These are phyloP conservation scores for Cyberlindnera mississippiensis DNA, from an alignment of 805 yeast species.

Conservation along the genomic window DNA sequence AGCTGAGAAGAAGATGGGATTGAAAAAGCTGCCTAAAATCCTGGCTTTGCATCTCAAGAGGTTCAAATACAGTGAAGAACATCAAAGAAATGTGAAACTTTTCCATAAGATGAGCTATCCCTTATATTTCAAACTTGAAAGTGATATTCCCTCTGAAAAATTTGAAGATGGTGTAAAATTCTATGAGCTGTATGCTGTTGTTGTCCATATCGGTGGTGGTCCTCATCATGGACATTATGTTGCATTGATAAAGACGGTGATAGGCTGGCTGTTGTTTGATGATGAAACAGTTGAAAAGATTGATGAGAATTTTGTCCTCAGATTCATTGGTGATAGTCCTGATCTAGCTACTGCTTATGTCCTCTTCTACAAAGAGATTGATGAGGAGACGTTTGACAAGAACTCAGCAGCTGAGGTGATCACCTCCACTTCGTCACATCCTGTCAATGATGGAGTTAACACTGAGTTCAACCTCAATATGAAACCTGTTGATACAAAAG, in stretches of 20 bases:
- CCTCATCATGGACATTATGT: slow-evolving; percentile 98
- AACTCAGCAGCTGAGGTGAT: background rate
- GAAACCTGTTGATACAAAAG: slow-evolving; percentile 5
- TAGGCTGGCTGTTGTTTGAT: slow-evolving; percentile 83
- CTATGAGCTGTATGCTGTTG: slow-evolving; percentile 81
- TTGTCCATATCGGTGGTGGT: slow-evolving; percentile 95
- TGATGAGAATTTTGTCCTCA: slow-evolving; percentile 74
- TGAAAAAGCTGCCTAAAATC: slow-evolving; percentile 72
- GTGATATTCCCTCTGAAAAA: slow-evolving; percentile 53
- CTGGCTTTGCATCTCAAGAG: slow-evolving; percentile 84
- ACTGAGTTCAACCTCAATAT: slow-evolving; percentile 13
- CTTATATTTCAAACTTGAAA: slow-evolving; percentile 49
- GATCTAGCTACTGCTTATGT: slow-evolving; percentile 92
- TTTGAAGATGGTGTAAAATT: slow-evolving; percentile 44
- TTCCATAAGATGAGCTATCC: slow-evolving; percentile 86
- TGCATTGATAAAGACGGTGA: slow-evolving; percentile 75
- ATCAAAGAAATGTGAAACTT: slow-evolving; percentile 77
- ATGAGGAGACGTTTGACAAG: slow-evolving; percentile 32
- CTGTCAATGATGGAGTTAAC: slow-evolving; percentile 9
- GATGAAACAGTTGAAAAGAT: slow-evolving; percentile 93
- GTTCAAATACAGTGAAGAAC: slow-evolving; percentile 83
- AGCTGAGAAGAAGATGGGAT: slow-evolving; percentile 84
- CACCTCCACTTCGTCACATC: background rate
- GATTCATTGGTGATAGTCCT: slow-evolving; percentile 84
- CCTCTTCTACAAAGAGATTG: slow-evolving; percentile 68